Percentiles rank a stretch among this genome's conserved stretches.
These are phyloP conservation scores for Cronartium ribicola DNA, from an alignment of 1,284 basidiomycete genomes.

Conservation along the genomic window DNA sequence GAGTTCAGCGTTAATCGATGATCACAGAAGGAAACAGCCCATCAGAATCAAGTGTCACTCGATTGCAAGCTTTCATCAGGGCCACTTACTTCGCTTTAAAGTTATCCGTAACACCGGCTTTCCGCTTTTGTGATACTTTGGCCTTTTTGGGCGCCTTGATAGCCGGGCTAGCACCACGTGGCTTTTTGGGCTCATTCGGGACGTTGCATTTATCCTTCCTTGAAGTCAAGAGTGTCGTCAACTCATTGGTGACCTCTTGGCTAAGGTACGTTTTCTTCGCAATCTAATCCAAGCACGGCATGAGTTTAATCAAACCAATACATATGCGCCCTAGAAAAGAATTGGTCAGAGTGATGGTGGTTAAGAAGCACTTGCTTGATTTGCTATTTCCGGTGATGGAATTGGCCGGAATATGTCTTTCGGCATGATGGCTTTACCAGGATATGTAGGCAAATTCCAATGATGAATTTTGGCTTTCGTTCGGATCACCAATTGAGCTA, in stretches of 20 bases:
- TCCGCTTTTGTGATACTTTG: background rate
- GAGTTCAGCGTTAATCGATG: background rate
- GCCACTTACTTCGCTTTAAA: background rate
- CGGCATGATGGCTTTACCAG: conserved; percentile 73
- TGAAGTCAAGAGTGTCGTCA: conserved; percentile 23
- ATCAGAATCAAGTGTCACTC: too few species aligned
- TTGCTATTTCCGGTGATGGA: conserved; percentile 46
- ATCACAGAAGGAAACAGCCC: background rate
- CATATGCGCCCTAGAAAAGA: background rate
- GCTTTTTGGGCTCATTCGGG: conserved; percentile 15
- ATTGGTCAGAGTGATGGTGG: background rate
- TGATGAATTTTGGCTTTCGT: conserved; percentile 62
- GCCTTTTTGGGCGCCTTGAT: background rate
- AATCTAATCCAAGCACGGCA: background rate
- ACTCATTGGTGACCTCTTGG: conserved; percentile 21
- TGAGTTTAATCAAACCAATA: background rate
- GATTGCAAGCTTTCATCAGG: background rate
- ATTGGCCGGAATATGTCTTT: conserved; percentile 66
- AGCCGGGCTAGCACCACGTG: background rate
- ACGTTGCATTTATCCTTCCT: conserved; percentile 3
- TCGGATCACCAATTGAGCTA: conserved; percentile 81
- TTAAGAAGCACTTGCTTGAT: conserved; percentile 43
- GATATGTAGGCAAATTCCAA: conserved; percentile 75
- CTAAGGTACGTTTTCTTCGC: conserved; percentile 26
- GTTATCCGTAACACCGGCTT: background rate